Base-by-base conservation (phyloP, 306 rosid genomes). In the Acacia melanoxylon region DNA sequence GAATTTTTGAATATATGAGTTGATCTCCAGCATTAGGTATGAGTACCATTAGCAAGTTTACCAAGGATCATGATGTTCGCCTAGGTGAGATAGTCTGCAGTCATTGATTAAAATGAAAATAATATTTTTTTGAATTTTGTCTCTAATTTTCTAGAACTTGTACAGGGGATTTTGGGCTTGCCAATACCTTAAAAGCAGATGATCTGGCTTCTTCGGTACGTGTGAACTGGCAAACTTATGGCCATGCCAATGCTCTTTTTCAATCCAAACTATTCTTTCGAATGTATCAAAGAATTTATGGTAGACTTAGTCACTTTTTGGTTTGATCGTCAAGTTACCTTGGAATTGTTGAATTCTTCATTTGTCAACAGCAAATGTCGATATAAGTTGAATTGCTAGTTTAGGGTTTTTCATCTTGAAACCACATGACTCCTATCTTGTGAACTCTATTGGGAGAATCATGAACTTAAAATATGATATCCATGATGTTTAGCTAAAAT, bases 201-300 rank as follows among this genome's bases (percentile, higher is more conserved):
- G 99, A 96, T 84, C 88, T 96, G 91, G 97, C 99, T 80, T 96
- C 99, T 78, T 96, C 99, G 80, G 99, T 96, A 93, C 66, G 97
- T 85, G 79, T 82, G 67, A 58, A 66, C 74, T 71, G 33, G 22
- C 14, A 73, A 86, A 82, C 20, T 71, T 68, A 25, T 73, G 81
- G 27, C 68, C 24, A 40, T 82, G 63, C 80, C 68, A 31, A 40
- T 82, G 56, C 76, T 72, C 41, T 59, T 22, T 68, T 65, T 27
- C 42, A 17, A 69, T 40, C 70, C 76, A 10, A 63, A 54, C 19
- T 48, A 20, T 44, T 77, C 61, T 13, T 35, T 56, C 17, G 58
- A 62, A 51, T 20, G 48, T 62, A 49, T 49, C 33, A 17, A 42
- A 71, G 41, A 69, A 66, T 72, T 63, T 79, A 66, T 51, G 14